phyloP scores from a whole-genome alignment of 495 filamentous ascomycete species.

The Aspergillus indologenus region DNA sequence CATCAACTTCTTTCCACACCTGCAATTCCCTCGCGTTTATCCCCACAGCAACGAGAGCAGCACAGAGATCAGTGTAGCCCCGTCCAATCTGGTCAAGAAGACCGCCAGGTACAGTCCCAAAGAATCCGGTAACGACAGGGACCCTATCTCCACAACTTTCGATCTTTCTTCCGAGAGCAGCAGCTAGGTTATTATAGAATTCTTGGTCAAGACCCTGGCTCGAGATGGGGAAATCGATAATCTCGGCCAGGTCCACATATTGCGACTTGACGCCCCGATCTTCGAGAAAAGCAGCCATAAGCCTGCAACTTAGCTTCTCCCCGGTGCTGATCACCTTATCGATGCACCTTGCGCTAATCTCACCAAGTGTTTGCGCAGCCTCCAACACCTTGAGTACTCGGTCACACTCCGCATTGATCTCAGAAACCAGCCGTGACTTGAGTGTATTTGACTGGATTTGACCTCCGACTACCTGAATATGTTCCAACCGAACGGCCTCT shows the following conservation, averaged over 20 bases:
- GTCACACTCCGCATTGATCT: constrained; percentile 70
- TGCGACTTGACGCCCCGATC: constrained; percentile 76
- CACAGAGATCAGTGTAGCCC: constrained; percentile 88
- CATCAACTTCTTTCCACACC: constrained; percentile 92
- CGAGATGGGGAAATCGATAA: constrained; percentile 59
- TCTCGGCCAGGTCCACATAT: constrained; percentile 80
- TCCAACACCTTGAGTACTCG: constrained; percentile 57
- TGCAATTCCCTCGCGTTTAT: constrained; percentile 76
- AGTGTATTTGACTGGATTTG: constrained; percentile 62
- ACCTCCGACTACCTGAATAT: constrained; percentile 61
- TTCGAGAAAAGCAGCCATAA: constrained; percentile 77
- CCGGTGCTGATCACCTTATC: constrained; percentile 90
- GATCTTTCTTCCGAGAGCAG: constrained; percentile 63
- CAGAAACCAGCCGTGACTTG: constrained; percentile 50
- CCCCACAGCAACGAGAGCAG: constrained; percentile 77
- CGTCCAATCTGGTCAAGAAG: constrained; percentile 76
- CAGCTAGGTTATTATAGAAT: constrained; percentile 76
- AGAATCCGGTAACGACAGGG: constrained; percentile 82
- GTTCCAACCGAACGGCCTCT: constrained; percentile 69
- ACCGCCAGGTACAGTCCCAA: constrained; percentile 79
- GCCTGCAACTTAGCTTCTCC: constrained; percentile 87
- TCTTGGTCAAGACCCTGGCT: constrained; percentile 62
- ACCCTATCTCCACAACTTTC: constrained; percentile 64
- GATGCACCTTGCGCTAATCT: constrained; percentile 77
- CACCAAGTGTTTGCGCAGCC: constrained; percentile 56